Percentiles rank a stretch among this genome's conserved stretches.
These are phyloP conservation scores for Polychaeton citri DNA, from an alignment of 2,329 filamentous ascomycete genomes.

Conservation along the genomic window DNA sequence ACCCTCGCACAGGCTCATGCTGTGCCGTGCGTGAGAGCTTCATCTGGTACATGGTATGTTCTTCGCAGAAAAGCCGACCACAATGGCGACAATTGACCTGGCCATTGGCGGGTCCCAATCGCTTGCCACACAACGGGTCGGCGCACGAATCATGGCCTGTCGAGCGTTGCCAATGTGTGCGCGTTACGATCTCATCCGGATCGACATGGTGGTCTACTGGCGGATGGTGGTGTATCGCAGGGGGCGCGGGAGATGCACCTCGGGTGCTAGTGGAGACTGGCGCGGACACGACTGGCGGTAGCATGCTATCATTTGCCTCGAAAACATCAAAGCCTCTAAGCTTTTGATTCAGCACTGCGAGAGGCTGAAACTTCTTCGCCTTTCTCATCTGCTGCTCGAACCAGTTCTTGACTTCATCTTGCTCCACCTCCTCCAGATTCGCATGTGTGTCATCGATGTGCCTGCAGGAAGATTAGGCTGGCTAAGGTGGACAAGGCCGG, in stretches of 20 bases:
- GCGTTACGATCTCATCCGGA: constrained; percentile 80
- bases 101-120: constrained; percentile 64
- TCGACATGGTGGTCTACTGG: constrained; percentile 38
- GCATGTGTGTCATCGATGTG: constrained; percentile 82
- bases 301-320: constrained; percentile 55
- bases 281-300: constrained; percentile 16
- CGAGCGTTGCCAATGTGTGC: constrained; percentile 75
- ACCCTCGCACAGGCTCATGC: constrained; percentile 78
- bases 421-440: constrained; percentile 74
- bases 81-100: constrained; percentile 90
- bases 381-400: constrained; percentile 90
- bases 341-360: constrained; percentile 86
- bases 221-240: constrained; percentile 12
- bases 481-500: not conserved
- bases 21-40: constrained; percentile 80
- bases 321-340: constrained; percentile 86
- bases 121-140: constrained; percentile 73
- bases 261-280: constrained; percentile 13
- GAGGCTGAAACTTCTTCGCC: constrained; percentile 82
- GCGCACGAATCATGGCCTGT: constrained; percentile 67
- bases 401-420: constrained; percentile 94
- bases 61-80: constrained; percentile 86
- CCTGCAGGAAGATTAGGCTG: constrained; percentile 26
- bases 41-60: constrained; percentile 99
- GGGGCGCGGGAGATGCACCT: constrained; percentile 16